These are phyloP conservation scores for Stenogyne calaminthoides DNA, from an alignment of 305 asterid species.

Conservation along the genomic window DNA sequence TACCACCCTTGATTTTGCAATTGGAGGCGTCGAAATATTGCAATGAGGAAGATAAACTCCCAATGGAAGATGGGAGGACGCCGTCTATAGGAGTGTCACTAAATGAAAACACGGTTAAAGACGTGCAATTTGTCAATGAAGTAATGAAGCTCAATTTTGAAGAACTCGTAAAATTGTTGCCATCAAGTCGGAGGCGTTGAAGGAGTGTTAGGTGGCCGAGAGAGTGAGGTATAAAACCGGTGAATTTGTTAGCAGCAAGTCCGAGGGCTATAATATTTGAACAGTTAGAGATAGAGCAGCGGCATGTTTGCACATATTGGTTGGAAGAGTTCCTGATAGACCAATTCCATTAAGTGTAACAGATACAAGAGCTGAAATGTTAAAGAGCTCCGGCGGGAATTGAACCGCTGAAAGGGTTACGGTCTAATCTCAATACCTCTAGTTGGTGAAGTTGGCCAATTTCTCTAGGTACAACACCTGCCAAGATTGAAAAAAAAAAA, in stretches of 20 bases:
- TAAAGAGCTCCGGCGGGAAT: no score
- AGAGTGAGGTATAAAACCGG: neutral
- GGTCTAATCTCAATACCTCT: neutral
- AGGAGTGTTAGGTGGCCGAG: neutral
- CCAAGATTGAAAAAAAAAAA: neutral
- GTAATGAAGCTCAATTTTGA: conserved; percentile 25
- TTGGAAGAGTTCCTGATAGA: neutral
- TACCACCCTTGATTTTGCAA: neutral
- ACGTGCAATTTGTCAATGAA: conserved; percentile 21
- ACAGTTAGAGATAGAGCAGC: neutral
- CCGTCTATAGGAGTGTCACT: neutral
- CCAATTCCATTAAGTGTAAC: neutral
- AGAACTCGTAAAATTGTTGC: neutral
- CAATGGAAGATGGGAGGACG: neutral
- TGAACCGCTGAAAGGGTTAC: no score
- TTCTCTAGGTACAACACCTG: neutral
- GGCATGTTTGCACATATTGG: neutral
- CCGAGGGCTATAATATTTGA: neutral
- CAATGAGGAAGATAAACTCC: neutral
- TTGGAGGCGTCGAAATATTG: neutral
- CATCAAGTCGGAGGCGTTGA: neutral
- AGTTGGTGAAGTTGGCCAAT: neutral
- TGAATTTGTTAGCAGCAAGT: neutral
- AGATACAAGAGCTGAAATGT: neutral
- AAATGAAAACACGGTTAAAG: neutral